phyloP scores from a whole-genome alignment of 2,329 filamentous ascomycete species.

The Phialemonium atrogriseum region DNA sequence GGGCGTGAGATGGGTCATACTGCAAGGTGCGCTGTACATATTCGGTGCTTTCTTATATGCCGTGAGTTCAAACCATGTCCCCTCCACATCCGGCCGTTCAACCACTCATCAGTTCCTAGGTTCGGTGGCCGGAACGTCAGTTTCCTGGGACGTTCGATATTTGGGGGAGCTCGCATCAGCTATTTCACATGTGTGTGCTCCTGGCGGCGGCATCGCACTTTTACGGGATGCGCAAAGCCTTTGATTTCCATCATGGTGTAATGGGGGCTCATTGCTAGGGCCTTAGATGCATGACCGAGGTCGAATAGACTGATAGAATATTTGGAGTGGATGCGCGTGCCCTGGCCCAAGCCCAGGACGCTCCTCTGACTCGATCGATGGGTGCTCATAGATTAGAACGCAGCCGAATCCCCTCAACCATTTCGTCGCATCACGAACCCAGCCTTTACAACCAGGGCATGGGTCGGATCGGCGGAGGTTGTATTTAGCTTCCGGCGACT shows the following conservation, averaged over 20 bases:
- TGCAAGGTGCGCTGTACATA: slow-evolving; percentile 79
- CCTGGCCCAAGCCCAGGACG: too few relatives aligned
- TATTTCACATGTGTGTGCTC: slow-evolving; percentile 88
- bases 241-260: slow-evolving; percentile 71
- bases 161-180: slow-evolving; percentile 88
- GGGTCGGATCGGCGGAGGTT: too few relatives aligned
- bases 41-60: slow-evolving; percentile 81
- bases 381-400: too few relatives aligned
- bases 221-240: slow-evolving; percentile 71
- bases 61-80: slow-evolving; percentile 41
- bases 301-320: slow-evolving; percentile 1
- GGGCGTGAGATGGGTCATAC: slow-evolving; percentile 69
- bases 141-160: slow-evolving; percentile 78
- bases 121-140: slow-evolving; percentile 74
- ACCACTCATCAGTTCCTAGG: too few relatives aligned
- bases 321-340: not conserved
- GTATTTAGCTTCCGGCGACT: too few relatives aligned
- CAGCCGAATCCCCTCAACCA: too few relatives aligned
- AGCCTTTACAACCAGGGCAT: too few relatives aligned
- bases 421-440: too few relatives aligned
- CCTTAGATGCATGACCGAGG: slow-evolving; percentile 5
- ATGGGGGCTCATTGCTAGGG: slow-evolving; percentile 41
- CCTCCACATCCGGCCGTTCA: not conserved
- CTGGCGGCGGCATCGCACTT: slow-evolving; percentile 76
- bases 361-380: too few relatives aligned